Evolutionary conservation across 768 basidiomycete genomes (phyloP), one percentile per base, ranked within the genome.

Genomic region (Boletus rufocinnamomeus): DNA sequence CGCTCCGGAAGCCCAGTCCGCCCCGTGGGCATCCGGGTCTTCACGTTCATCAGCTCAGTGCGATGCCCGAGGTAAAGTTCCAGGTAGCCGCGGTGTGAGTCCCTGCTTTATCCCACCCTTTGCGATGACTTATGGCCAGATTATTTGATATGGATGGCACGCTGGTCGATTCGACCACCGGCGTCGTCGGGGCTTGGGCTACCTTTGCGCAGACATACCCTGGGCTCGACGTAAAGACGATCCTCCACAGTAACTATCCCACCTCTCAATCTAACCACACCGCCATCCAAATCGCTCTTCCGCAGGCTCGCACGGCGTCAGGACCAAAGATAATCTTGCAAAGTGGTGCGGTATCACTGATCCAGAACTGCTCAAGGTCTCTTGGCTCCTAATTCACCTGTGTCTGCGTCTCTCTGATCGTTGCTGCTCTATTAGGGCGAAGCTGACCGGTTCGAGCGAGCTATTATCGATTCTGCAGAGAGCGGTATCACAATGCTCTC

Each of bases 131-230:
- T 28, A 52, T 11, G 27, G 2, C 1, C 58, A 90, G 89, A 57
- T 76, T 91, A 16, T 90, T 90, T 66, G 89, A 91, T 70, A 91
- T 91, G 89, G 89, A 91, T 69, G 89, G 89, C 55, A 93, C 89
- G 35, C 77, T 91, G 51, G 80, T 90, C 62, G 89, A 95, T 69
- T 93, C 91, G 21, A 93, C 89, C 11, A 83, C 84, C 32, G 92
- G 90, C 44, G 91, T 95, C 34, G 75, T 83, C 28, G 90, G 87
- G 28, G 91, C 92, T 37, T 95, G 94, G 94, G 77, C 86, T 53
- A 74, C 77, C n/a, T 94, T 93, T 73, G 81, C 81, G 50, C 69
- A 84, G 67, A 80, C 82, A 57, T 94, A 95, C 70, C 85, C 87
- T 4, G 71, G 69, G 34, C 82, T 90, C 58, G 82, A 89, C 68